Evolutionary conservation across 1,284 basidiomycete genomes (phyloP).

Genomic region (Volvariella surrecta): DNA sequence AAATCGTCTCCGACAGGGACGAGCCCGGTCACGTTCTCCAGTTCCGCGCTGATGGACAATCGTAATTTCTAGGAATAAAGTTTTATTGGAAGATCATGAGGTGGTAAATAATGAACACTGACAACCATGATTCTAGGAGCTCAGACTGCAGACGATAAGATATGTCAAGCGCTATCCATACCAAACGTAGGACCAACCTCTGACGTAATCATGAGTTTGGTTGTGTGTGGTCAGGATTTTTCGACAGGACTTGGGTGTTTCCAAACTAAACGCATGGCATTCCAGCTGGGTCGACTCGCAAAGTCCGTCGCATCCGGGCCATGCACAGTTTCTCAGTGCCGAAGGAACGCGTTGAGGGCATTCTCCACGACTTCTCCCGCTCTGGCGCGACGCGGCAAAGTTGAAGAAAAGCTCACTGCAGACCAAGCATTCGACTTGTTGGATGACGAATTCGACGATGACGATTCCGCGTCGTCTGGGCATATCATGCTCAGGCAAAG

Average conservation of each 20-base stretch:
- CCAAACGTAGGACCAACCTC: no score
- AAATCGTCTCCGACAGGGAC: slow-evolving; percentile 55
- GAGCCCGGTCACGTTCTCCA: slow-evolving; percentile 69
- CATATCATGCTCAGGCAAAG: slow-evolving; percentile 65
- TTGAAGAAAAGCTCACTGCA: slow-evolving; percentile 26
- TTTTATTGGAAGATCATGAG: not conserved
- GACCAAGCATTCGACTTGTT: slow-evolving; percentile 31
- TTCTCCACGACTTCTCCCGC: slow-evolving; percentile 21
- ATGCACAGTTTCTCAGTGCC: slow-evolving; percentile 1
- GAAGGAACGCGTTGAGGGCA: slow-evolving; percentile 7
- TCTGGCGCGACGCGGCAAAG: slow-evolving; percentile 23
- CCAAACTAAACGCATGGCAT: slow-evolving; percentile 13
- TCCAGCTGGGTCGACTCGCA: slow-evolving; percentile 13
- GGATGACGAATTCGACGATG: slow-evolving; percentile 35
- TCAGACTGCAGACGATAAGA: not conserved
- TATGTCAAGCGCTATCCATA: no score
- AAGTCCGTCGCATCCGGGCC: slow-evolving; percentile 5
- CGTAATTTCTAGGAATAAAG: slow-evolving; percentile 30
- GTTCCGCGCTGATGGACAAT: slow-evolving; percentile 68
- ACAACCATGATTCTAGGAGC: slow-evolving; percentile 28
- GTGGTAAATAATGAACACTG: slow-evolving; percentile 15
- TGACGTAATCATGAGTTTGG: not conserved
- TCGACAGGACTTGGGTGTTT: no score
- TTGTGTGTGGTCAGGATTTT: not conserved
- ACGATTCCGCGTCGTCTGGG: slow-evolving; percentile 60